Conservation (phyloP, 306 rosid species). For the Leucaena leucocephala region DNA sequence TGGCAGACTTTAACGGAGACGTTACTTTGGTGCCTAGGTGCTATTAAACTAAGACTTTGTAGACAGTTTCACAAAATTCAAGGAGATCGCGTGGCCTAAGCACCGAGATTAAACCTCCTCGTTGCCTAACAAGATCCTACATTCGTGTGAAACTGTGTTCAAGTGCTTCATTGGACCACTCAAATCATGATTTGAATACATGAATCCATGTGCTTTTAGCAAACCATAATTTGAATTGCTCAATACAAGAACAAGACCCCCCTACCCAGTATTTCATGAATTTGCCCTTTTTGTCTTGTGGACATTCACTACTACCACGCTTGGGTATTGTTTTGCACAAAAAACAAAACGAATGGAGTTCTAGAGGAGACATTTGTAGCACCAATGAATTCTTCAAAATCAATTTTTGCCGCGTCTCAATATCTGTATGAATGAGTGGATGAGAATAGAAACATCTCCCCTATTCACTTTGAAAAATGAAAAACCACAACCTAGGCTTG, state of each 20-base stretch:
- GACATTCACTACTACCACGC: neutral
- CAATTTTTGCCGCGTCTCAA: neutral
- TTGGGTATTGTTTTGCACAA: constrained; percentile 31
- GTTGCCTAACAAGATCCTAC: constrained; percentile 63
- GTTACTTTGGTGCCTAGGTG: constrained; percentile 43
- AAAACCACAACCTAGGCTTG: constrained; percentile 1
- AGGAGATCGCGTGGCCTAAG: constrained; percentile 43
- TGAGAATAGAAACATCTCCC: constrained; percentile 25
- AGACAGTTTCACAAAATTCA: constrained; percentile 35
- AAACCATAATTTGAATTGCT: constrained; percentile 20
- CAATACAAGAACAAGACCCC: neutral
- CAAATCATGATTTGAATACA: constrained; percentile 30
- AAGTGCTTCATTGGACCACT: constrained; percentile 9
- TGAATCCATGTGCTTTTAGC: constrained; percentile 35
- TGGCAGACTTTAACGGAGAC: constrained; percentile 42
- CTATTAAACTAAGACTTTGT: constrained; percentile 36
- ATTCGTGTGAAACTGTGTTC: constrained; percentile 45
- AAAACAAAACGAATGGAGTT: constrained; percentile 27
- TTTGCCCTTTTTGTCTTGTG: constrained; percentile 35
- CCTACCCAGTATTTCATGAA: constrained; percentile 31
- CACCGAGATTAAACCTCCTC: constrained; percentile 40
- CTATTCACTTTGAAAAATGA: neutral
- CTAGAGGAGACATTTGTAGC: constrained; percentile 23
- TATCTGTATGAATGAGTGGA: neutral
- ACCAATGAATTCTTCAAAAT: constrained; percentile 39